Evolutionary conservation across 805 yeast species (phyloP), one percentile per base, ranked within the genome.

Genomic region (Zygosaccharomyces bisporus): DNA sequence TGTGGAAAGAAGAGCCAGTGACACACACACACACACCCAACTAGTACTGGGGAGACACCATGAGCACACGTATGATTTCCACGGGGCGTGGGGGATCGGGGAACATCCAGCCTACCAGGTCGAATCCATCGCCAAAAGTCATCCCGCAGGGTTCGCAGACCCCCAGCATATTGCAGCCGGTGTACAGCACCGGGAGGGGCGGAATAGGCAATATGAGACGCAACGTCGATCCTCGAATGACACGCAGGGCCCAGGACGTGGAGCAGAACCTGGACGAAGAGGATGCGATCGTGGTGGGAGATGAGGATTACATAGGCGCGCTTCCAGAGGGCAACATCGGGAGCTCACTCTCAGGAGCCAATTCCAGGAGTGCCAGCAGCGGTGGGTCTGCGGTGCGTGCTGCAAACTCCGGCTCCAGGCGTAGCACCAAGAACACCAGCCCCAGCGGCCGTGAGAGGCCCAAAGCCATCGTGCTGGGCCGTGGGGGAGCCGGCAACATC

Each of bases 11-110:
- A n/a, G n/a, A n/a, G n/a, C n/a, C n/a, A n/a, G n/a, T n/a, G n/a
- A n/a, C n/a, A n/a, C n/a, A n/a, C n/a, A n/a, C n/a, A n/a, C n/a
- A n/a, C n/a, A n/a, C n/a, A n/a, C n/a, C n/a, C n/a, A n/a, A n/a
- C n/a, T n/a, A n/a, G n/a, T n/a, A n/a, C n/a, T n/a, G n/a, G n/a
- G n/a, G n/a, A n/a, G n/a, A n/a, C n/a, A n/a, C n/a, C n/a, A 37
- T 37, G 40, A 35, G 43, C 29, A 19, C 58, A 51, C 41, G 52
- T 40, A 37, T 37, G 46, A 45, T 63, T 10, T 56, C 86, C n/a
- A 83, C 89, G 0, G 90, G 90, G 4, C 73, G 91, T 51, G 91
- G 91, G 8, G 91, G 91, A 7, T 83, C 83, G 1, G 90, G 90
- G 4, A 83, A 83, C 61, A 77, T 83, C 43, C 69, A 74, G 52